These are phyloP conservation scores for Pistacia integerrima DNA, from an alignment of 345 rosid species.

Conservation along the genomic window DNA sequence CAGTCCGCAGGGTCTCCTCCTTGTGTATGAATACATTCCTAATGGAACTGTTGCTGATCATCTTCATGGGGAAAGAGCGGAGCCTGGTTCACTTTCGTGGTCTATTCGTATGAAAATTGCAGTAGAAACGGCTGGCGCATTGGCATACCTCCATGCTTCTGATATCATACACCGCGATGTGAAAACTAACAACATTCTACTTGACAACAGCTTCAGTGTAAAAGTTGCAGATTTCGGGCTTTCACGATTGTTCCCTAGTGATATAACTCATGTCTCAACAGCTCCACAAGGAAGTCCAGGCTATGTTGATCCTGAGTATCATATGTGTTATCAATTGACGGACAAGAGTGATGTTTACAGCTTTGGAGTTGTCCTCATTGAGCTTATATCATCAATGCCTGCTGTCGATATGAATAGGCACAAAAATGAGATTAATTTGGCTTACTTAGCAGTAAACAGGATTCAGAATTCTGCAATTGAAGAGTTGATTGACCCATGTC, in stretches of 20 bases:
- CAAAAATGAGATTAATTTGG: conserved; percentile 56
- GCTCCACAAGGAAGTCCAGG: conserved; percentile 83
- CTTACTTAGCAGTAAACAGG: conserved; percentile 58
- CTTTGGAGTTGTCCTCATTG: conserved; percentile 71
- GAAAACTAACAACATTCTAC: conserved; percentile 69
- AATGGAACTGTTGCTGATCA: conserved; percentile 72
- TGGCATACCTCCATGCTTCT: conserved; percentile 67
- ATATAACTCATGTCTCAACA: conserved; percentile 68
- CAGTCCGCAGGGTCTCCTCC: conserved; percentile 54
- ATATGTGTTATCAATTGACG: conserved; percentile 59
- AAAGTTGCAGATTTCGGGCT: conserved; percentile 76
- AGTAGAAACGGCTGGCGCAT: conserved; percentile 61
- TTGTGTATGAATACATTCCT: conserved; percentile 63
- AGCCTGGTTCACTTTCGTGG: conserved; percentile 45
- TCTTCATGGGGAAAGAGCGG: conserved; percentile 43
- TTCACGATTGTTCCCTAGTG: conserved; percentile 51
- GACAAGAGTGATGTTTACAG: conserved; percentile 74
- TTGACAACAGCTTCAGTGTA: conserved; percentile 49
- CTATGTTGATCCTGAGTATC: conserved; percentile 69
- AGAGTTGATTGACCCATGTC: conserved; percentile 55
- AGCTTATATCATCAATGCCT: conserved; percentile 69
- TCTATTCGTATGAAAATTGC: conserved; percentile 58
- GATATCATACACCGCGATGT: conserved; percentile 67
- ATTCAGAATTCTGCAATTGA: conserved; percentile 41
- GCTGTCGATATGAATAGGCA: conserved; percentile 61